phyloP scores from a whole-genome alignment of 768 basidiomycete genomes.

The Cyathus striatus region DNA sequence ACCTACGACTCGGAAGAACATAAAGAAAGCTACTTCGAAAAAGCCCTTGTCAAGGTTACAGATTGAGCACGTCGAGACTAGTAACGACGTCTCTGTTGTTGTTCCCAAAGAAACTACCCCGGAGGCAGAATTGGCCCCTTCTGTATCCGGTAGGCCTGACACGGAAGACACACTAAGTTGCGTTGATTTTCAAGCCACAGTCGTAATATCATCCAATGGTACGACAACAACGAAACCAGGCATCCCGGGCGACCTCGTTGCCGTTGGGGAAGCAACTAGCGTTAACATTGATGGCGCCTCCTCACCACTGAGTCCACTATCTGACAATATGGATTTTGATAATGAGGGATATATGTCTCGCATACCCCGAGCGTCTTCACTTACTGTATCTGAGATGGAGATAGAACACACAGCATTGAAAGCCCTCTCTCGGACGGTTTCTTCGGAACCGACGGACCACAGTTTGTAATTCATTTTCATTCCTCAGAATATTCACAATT shows the following conservation, averaged over 20 bases:
- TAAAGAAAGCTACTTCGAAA: not conserved
- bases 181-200: not conserved
- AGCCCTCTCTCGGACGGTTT: no score
- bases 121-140: no score
- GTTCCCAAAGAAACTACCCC: no score
- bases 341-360: not conserved
- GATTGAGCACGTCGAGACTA: no score
- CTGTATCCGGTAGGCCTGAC: no score
- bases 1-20: conserved; percentile 3
- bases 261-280: not conserved
- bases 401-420: no score
- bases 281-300: no score
- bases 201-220: not conserved
- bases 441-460: no score
- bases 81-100: no score
- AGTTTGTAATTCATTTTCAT: no score
- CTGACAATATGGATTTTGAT: not conserved
- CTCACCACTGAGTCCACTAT: not conserved
- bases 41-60: not conserved
- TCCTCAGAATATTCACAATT: no score
- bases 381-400: not conserved
- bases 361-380: not conserved
- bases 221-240: not conserved
- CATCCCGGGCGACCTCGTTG: not conserved
- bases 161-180: no score